Percentiles rank a stretch among this genome's conserved stretches.
These are phyloP conservation scores for Fusarium proliferatum DNA, from an alignment of 2,329 filamentous ascomycete genomes.

Conservation along the genomic window DNA sequence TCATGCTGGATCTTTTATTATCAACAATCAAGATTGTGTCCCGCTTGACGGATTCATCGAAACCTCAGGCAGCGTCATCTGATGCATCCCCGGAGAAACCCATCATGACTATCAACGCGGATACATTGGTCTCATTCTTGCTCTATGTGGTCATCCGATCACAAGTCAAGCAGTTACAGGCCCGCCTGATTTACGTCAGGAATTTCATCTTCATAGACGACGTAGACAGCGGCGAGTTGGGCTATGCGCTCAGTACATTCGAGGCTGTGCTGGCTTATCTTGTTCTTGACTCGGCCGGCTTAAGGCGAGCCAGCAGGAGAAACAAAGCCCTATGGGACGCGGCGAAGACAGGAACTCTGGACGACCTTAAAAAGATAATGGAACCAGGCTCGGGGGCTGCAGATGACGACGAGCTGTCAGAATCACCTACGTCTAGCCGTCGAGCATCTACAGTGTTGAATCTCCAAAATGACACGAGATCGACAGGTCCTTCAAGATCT, in stretches of 20 bases:
- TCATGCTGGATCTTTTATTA: slow-evolving; percentile 86
- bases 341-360: slow-evolving; percentile 78
- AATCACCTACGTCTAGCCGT: slow-evolving; percentile 55
- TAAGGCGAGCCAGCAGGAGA: slow-evolving; percentile 85
- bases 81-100: slow-evolving; percentile 61
- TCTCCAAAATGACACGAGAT: slow-evolving; percentile 55
- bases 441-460: slow-evolving; percentile 62
- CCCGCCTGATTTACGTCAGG: slow-evolving; percentile 91
- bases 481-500: slow-evolving; percentile 40
- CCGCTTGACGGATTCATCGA: slow-evolving; percentile 67
- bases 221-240: slow-evolving; percentile 94
- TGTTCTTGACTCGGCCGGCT: slow-evolving; percentile 79
- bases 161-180: slow-evolving; percentile 87
- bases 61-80: slow-evolving; percentile 50
- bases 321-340: slow-evolving; percentile 93
- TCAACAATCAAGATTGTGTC: slow-evolving; percentile 87
- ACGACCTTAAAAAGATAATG: slow-evolving; percentile 80
- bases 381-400: slow-evolving; percentile 71
- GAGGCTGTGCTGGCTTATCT: slow-evolving; percentile 94
- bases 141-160: slow-evolving; percentile 93
- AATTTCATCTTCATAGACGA: slow-evolving; percentile 99
- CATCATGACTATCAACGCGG: slow-evolving; percentile 77
- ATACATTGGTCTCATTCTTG: slow-evolving; percentile 90
- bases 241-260: slow-evolving; percentile 94
- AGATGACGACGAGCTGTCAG: slow-evolving; percentile 57